Percentiles rank a stretch among this genome's conserved stretches.
These are phyloP conservation scores for Helicocarpus griseus DNA, from an alignment of 2,329 filamentous ascomycete genomes.

Conservation along the genomic window DNA sequence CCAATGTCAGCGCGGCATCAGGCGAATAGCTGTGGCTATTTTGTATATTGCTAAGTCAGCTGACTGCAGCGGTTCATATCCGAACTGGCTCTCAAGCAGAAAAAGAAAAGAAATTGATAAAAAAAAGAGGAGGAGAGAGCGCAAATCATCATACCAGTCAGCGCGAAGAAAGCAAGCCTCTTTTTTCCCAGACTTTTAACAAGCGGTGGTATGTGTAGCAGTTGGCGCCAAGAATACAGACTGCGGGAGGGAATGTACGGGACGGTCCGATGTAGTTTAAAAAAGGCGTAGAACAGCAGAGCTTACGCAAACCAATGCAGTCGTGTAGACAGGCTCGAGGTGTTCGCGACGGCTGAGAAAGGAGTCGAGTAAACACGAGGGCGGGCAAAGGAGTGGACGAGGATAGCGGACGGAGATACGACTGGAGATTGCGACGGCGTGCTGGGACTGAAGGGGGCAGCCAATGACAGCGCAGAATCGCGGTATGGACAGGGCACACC, in stretches of 20 bases:
- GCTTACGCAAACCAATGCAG: not conserved
- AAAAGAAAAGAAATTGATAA: constrained; percentile 1
- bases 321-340: not conserved
- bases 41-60: constrained; percentile 1
- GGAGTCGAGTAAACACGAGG: not conserved
- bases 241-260: not conserved
- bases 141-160: not conserved
- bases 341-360: not conserved
- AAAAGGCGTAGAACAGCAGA: not conserved
- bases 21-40: not conserved
- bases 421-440: constrained; percentile 1
- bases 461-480: not conserved
- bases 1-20: constrained; percentile 1
- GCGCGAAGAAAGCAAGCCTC: not conserved
- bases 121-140: not conserved
- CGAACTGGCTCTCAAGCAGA: not conserved
- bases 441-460: not conserved
- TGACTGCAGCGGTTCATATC: constrained; percentile 3
- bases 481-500: not conserved
- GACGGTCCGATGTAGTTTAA: constrained; percentile 2
- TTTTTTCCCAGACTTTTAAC: no score
- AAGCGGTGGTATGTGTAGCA: not conserved
- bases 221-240: not conserved
- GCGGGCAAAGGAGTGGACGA: constrained; percentile 3
- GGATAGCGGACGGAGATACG: not conserved